Evolutionary conservation across 176 grass and related monocot genomes (phyloP).

Genomic region (Areca catechu): DNA sequence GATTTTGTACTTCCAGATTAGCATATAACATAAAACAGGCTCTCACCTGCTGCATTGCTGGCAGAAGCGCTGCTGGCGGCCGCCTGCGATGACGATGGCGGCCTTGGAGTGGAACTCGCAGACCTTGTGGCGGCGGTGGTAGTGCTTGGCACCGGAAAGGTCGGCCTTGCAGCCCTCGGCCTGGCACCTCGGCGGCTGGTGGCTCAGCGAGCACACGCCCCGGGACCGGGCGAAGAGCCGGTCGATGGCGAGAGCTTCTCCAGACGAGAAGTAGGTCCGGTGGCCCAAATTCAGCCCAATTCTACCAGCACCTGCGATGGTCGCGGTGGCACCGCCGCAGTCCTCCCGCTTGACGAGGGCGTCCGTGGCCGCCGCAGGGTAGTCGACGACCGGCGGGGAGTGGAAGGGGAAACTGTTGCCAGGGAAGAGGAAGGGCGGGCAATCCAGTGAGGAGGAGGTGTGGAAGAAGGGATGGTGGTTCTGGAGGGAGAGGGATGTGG

Average conservation of each 20-base stretch:
- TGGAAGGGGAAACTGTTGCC: not conserved
- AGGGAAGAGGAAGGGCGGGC: not conserved
- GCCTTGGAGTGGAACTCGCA: slow-evolving; percentile 80
- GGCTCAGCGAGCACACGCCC: not conserved
- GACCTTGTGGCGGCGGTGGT: slow-evolving; percentile 75
- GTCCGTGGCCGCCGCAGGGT: no score
- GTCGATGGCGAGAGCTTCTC: slow-evolving; percentile 39
- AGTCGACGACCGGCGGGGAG: not conserved
- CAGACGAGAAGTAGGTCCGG: slow-evolving; percentile 51
- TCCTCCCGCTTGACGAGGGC: no score
- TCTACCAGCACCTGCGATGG: no score
- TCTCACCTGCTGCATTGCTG: slow-evolving; percentile 78
- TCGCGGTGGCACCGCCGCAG: no score
- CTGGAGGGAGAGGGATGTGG: not conserved
- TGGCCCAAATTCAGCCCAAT: slow-evolving; percentile 51
- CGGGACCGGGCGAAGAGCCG: not conserved
- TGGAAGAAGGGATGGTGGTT: not conserved
- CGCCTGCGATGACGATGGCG: slow-evolving; percentile 45
- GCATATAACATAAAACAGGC: no score
- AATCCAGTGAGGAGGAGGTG: not conserved
- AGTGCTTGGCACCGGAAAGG: slow-evolving; percentile 57
- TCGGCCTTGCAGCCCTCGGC: slow-evolving; percentile 70
- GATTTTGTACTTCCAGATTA: no score
- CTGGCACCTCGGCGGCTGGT: slow-evolving; percentile 66
- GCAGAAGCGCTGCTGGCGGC: slow-evolving; percentile 67